These are phyloP conservation scores for Zalerion maritima DNA, from an alignment of 495 filamentous ascomycete species.

Conservation along the genomic window DNA sequence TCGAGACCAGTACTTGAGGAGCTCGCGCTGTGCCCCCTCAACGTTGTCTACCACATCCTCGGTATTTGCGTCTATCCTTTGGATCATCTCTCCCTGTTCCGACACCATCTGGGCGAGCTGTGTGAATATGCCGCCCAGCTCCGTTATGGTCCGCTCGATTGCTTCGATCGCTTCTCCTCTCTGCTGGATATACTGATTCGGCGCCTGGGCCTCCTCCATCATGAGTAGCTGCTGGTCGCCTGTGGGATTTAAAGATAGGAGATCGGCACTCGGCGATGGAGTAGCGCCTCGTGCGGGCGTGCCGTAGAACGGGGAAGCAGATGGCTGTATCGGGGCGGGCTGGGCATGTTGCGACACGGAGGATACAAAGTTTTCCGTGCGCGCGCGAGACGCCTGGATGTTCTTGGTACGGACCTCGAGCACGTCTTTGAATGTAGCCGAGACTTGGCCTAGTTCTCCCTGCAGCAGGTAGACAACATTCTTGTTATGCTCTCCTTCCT, in stretches of 20 bases:
- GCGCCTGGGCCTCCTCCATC: conserved; percentile 82
- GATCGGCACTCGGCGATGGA: conserved; percentile 45
- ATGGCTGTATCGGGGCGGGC: conserved; percentile 41
- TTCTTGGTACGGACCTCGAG: conserved; percentile 96
- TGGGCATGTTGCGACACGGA: conserved; percentile 62
- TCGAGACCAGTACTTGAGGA: conserved; percentile 91
- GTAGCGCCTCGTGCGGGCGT: conserved; percentile 54
- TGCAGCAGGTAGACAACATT: conserved; percentile 90
- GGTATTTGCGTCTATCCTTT: conserved; percentile 87
- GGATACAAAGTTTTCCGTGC: conserved; percentile 93
- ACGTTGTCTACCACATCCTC: conserved; percentile 96
- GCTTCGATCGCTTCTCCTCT: conserved; percentile 92
- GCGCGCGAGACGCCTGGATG: conserved; percentile 80
- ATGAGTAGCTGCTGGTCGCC: conserved; percentile 81
- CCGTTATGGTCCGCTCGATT: conserved; percentile 88
- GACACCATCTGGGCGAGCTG: conserved; percentile 96
- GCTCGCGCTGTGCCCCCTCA: conserved; percentile 81
- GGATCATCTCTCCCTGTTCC: conserved; percentile 91
- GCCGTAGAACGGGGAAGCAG: conserved; percentile 71
- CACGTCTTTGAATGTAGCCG: conserved; percentile 91
- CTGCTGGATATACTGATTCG: conserved; percentile 82
- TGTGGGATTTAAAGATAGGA: conserved; percentile 76
- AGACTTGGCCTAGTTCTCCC: conserved; percentile 87
- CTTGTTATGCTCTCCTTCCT: conserved; percentile 94
- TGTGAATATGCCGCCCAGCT: conserved; percentile 90